Evolutionary conservation across 306 rosid species (phyloP), one percentile per base, ranked within the genome.

Genomic region (Cucumis melo): DNA sequence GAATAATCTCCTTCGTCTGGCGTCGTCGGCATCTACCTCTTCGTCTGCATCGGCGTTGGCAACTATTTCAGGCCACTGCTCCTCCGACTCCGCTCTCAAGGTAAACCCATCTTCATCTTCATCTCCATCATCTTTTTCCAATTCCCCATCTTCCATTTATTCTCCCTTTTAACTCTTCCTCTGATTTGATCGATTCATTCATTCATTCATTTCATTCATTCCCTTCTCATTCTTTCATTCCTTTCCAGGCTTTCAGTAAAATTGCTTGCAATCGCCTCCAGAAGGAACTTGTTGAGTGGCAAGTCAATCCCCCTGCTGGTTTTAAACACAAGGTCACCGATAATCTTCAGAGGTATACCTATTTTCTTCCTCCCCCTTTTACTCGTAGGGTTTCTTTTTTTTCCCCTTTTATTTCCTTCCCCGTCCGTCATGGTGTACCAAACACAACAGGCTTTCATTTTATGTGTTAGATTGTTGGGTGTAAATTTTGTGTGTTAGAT

Each of bases 211-310:
- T n/a, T n/a, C n/a, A n/a, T n/a, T 32, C 17, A 27, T 60, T 60
- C 66, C 39, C 24, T 12, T 3, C 19, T 77, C 56, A 16, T 16
- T 5, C 9, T 51, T 51, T 51, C 8, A 51, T 73, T 20, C 21
- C 17, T 75, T 73, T 74, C 17, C 55, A 95, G 99, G 81, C 82
- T 89, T 83, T 95, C 78, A 92, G 99, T 82, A 95, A 95, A 91
- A 92, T 95, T 84, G 99, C 99, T 59, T 88, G 96, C 92, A 95
- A 92, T 86, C 91, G 99, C 70, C 98, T 95, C 72, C 99, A 95
- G 91, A 95, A 95, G 73, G 99, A 95, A 82, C 96, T 95, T 0
- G 73, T 92, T 3, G 99, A 95, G 91, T 95, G 99, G 99, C 99
- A 95, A 89, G 88, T 95, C 75, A 92, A 95, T 84, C 98, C 99